phyloP scores from a whole-genome alignment of 148 eudicot species.

The Arctostaphylos glauca region DNA sequence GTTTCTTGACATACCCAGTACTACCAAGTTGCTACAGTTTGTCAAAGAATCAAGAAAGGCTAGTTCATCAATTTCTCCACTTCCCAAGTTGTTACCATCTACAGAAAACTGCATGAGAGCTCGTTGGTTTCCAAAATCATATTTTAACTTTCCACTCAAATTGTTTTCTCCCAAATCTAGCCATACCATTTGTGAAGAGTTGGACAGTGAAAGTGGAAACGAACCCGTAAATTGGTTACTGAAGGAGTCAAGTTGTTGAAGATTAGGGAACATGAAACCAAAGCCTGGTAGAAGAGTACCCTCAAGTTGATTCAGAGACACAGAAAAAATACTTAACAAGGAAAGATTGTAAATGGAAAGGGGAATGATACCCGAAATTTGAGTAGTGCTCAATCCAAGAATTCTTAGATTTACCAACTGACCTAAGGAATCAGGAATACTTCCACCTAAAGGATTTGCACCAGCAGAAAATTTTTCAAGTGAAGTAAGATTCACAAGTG shows the following conservation, averaged over 20 bases:
- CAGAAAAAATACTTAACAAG: not conserved
- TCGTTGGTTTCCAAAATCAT: not conserved
- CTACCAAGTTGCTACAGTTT: conserved; percentile 13
- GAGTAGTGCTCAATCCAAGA: not conserved
- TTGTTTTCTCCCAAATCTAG: not conserved
- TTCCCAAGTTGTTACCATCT: not conserved
- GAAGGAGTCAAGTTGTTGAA: not conserved
- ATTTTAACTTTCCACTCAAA: conserved; percentile 13
- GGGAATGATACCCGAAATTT: conserved; percentile 3
- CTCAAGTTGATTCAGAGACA: not conserved
- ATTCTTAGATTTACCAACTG: not conserved
- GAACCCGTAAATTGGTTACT: conserved; percentile 13
- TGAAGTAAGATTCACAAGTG: not conserved
- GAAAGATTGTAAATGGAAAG: not conserved
- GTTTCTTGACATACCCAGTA: not conserved
- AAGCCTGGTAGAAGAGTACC: not conserved
- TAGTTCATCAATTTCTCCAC: conserved; percentile 10
- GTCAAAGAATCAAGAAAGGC: conserved; percentile 2
- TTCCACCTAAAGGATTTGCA: not conserved
- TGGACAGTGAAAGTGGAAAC: conserved; percentile 16
- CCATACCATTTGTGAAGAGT: not conserved
- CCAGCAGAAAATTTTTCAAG: not conserved
- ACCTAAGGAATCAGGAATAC: not conserved
- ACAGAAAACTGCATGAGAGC: not conserved
- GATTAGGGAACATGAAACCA: not conserved